These are phyloP conservation scores for Saccharata proteae DNA, from an alignment of 2,329 filamentous ascomycete species.

Conservation along the genomic window DNA sequence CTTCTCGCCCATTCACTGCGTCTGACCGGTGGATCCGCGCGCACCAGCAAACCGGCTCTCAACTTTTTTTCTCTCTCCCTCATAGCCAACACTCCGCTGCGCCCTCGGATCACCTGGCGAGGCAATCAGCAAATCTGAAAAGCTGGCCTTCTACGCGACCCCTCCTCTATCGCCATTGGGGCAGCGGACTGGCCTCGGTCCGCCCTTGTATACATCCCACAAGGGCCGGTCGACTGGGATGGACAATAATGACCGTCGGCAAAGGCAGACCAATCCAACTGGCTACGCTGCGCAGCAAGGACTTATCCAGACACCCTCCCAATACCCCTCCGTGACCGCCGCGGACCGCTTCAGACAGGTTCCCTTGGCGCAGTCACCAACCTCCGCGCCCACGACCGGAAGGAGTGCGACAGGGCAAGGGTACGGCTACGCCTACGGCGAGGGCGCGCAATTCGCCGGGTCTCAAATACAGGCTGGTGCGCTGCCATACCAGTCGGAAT, in stretches of 20 bases:
- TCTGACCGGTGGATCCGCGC: conserved; percentile 10
- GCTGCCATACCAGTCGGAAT: conserved; percentile 57
- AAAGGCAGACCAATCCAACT: conserved; percentile 64
- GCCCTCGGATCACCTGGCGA: conserved; percentile 5
- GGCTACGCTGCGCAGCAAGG: conserved; percentile 44
- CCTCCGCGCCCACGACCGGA: conserved; percentile 27
- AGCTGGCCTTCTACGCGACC: conserved; percentile 53
- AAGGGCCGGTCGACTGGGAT: conserved; percentile 50
- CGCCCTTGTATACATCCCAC: conserved; percentile 43
- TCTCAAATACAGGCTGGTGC: conserved; percentile 36
- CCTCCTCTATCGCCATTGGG: conserved; percentile 53
- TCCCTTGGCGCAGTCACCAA: conserved; percentile 27
- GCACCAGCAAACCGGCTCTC: conserved; percentile 5
- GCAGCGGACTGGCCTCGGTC: conserved; percentile 47
- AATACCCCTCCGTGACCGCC: conserved; percentile 32
- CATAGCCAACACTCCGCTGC: conserved; percentile 1
- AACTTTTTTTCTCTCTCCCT: conserved; percentile 5
- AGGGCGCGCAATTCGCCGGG: conserved; percentile 42
- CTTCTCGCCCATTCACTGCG: conserved; percentile 10
- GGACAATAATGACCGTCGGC: conserved; percentile 63
- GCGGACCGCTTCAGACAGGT: conserved; percentile 38
- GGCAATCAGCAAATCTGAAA: conserved; percentile 31
- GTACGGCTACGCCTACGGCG: conserved; percentile 43
- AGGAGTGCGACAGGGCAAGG: conserved; percentile 27
- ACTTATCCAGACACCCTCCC: conserved; percentile 32